Evolutionary conservation across 768 basidiomycete genomes (phyloP).

Genomic region (Macrolepiota albuminosa): DNA sequence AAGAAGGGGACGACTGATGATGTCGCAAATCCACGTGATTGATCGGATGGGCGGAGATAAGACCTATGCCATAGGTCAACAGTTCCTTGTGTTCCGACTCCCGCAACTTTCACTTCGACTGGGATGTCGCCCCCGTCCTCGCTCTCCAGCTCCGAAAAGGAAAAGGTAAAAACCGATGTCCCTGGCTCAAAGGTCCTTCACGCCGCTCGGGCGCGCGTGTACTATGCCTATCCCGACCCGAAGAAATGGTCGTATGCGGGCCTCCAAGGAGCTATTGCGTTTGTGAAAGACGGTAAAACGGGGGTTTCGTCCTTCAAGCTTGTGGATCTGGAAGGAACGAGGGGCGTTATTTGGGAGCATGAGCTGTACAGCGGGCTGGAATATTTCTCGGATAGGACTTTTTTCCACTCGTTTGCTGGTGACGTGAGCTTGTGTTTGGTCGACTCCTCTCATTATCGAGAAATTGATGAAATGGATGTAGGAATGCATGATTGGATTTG

Average conservation of each 20-base stretch:
- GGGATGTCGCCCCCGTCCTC: constrained; percentile 38
- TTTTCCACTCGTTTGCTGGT: constrained; percentile 89
- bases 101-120: background rate
- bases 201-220: constrained; percentile 84
- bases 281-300: constrained; percentile 56
- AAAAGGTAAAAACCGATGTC: constrained; percentile 63
- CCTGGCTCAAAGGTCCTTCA: constrained; percentile 66
- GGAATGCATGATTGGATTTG: background rate
- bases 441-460: background rate
- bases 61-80: no score
- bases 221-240: constrained; percentile 80
- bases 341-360: constrained; percentile 91
- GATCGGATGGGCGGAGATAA: no score
- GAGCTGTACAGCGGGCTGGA: constrained; percentile 82
- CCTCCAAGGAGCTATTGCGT: constrained; percentile 78
- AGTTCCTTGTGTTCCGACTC: background rate
- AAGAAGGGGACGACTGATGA: no score
- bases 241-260: constrained; percentile 84
- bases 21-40: no score
- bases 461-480: background rate
- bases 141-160: constrained; percentile 71
- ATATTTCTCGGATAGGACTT: constrained; percentile 78
- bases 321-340: constrained; percentile 79
- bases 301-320: constrained; percentile 64
- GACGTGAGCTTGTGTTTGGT: constrained; percentile 61